Conservation (phyloP, 306 rosid genomes). For the Mimosa bimucronata region DNA sequence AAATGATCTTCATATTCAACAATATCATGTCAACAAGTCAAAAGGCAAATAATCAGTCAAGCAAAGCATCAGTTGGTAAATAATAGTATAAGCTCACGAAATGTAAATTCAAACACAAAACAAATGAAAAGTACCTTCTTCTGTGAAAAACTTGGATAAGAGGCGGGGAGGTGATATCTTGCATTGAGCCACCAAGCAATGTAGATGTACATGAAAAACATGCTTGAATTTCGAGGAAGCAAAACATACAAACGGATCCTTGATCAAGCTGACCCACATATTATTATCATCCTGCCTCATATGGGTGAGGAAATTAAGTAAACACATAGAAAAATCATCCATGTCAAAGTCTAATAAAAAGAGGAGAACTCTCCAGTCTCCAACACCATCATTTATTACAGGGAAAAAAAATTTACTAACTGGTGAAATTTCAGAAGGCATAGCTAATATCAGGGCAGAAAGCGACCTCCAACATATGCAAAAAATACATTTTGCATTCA, state of each 20-base stretch:
- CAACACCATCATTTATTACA: constrained; percentile 12
- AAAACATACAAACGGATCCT: constrained; percentile 72
- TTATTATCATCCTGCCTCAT: constrained; percentile 67
- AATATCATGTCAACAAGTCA: background rate
- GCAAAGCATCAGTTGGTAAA: constrained; percentile 11
- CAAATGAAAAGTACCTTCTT: constrained; percentile 62
- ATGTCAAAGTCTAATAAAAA: background rate
- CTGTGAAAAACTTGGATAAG: too few relatives aligned
- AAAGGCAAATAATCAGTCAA: background rate
- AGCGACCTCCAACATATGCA: constrained; percentile 81
- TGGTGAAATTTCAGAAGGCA: constrained; percentile 52
- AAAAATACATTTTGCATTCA: constrained; percentile 58
- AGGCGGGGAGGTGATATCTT: constrained; percentile 61
- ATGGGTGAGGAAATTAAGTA: constrained; percentile 18
- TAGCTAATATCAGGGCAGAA: constrained; percentile 47
- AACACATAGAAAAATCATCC: constrained; percentile 20
- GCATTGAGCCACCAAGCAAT: constrained; percentile 62
- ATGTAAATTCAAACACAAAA: constrained; percentile 26
- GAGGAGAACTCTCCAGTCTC: constrained; percentile 24
- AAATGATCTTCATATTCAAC: too few relatives aligned
- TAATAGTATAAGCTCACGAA: constrained; percentile 9
- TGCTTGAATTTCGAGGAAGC: constrained; percentile 65
- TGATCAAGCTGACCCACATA: too few relatives aligned
- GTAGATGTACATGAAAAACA: constrained; percentile 71
- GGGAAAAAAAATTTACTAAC: constrained; percentile 54